These are phyloP conservation scores for Uromyces viciae-fabae DNA, from an alignment of 1,284 basidiomycete genomes.

Conservation along the genomic window DNA sequence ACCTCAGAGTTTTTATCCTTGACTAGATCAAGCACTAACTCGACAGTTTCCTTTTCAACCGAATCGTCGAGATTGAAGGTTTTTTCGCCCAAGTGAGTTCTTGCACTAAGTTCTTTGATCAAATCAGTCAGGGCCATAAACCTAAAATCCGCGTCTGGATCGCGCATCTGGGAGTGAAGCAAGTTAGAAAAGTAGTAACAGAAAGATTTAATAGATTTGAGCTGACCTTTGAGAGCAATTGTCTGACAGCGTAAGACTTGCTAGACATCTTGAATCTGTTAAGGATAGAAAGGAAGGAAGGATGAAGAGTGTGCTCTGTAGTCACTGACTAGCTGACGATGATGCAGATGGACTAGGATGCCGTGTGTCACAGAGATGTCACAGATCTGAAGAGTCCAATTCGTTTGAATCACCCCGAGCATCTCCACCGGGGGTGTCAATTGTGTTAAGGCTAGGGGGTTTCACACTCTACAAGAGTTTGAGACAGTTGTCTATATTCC, in stretches of 20 bases:
- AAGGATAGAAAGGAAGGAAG: too few species aligned
- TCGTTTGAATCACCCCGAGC: too few species aligned
- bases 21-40: conserved; percentile 74
- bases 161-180: conserved; percentile 48
- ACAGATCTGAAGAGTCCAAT: too few species aligned
- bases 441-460: too few species aligned
- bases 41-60: conserved; percentile 73
- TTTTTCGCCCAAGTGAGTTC: conserved; percentile 67
- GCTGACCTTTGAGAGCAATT: conserved; percentile 21
- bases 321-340: too few species aligned
- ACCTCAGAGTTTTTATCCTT: conserved; percentile 95
- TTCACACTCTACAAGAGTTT: too few species aligned
- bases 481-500: too few species aligned
- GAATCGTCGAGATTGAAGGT: conserved; percentile 52
- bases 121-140: conserved; percentile 93
- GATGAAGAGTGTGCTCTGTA: too few species aligned
- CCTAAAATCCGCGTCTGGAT: conserved; percentile 61
- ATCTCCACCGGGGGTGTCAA: too few species aligned
- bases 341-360: too few species aligned
- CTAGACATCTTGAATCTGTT: conserved; percentile 17
- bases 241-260: conserved; percentile 19
- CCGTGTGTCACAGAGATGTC: too few species aligned
- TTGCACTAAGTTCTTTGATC: conserved; percentile 70
- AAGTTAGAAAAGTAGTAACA: not conserved
- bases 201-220: not conserved